Base-by-base conservation (phyloP, 2,329 filamentous ascomycete genomes). In the Coleophoma cylindrospora region DNA sequence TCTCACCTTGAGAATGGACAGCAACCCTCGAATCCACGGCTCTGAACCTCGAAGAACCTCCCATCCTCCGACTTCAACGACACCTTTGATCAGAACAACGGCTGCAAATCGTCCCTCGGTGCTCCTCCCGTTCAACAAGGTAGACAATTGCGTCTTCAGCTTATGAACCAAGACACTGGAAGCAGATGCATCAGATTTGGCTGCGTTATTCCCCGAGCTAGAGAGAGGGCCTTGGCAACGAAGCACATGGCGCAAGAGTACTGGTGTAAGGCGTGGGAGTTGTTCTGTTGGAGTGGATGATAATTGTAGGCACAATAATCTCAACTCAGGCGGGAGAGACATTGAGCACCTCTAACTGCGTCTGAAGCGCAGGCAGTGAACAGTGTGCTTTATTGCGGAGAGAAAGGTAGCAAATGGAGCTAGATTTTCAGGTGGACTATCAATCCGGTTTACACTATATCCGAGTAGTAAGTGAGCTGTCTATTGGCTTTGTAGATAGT, bases 31-130 rank as follows among this genome's bases (percentile, higher is more conserved):
- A 54, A 94, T 84, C 88, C 92, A 96, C 3, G 83, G 75, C 60
- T 84, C 83, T 34, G 81, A 81, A 48, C 81, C 83, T 55, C 84
- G 83, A 52, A 96, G 74, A 51, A 87, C 81, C 63, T 95, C 89
- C 83, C 87, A 90, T 43, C 90, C 90, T 21, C 91, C 91, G 38
- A 87, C 81, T 61, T 96, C 91, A 40, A 96, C 74, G 4, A 85
- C 74, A 4, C 87, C 81, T 70, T 96, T 96, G 67, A 91, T 80
- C 45, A 96, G 70, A 14, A 87, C 83, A 40, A 88, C 81, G 7
- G 86, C 91, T 15, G 84, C 79, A 71, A 92, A 95, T 61, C 89
- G 81, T 40, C 86, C 89, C 59, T 91, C 82, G 2, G 81, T 66
- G 44, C 73, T 89, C 51, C 85, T 85, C 50, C 92, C 90, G 64